Percentiles rank a stretch among this genome's conserved stretches.
phyloP scores from a whole-genome alignment of 345 rosid genomes.

The Brassica cretica region DNA sequence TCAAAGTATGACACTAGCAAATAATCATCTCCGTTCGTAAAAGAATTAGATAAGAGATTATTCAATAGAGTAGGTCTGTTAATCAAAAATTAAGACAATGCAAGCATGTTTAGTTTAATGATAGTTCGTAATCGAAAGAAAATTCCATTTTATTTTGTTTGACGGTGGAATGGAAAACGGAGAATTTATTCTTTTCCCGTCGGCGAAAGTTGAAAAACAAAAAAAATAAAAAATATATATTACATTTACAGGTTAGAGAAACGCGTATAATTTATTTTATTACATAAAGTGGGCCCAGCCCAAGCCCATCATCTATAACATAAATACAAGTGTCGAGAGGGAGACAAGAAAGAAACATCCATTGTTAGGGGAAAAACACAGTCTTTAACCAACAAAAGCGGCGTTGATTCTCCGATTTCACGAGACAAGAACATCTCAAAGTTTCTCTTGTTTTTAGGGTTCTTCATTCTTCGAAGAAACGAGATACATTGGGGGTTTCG shows the following conservation, averaged over 20 bases:
- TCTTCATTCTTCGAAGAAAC: background rate
- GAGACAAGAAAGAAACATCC: slow-evolving; percentile 33
- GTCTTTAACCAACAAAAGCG: slow-evolving; percentile 5
- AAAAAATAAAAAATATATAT: background rate
- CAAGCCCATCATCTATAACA: slow-evolving; percentile 36
- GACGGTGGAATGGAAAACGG: slow-evolving; percentile 36
- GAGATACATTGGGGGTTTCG: background rate
- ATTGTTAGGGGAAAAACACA: slow-evolving; percentile 2
- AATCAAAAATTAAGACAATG: background rate
- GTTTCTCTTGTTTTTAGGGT: background rate
- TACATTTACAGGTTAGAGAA: slow-evolving; percentile 30
- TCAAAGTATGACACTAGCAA: too few species aligned
- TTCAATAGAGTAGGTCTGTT: background rate
- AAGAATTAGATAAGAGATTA: too few species aligned
- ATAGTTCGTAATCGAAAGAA: background rate
- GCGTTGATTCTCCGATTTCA: slow-evolving; percentile 28
- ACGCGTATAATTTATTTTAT: slow-evolving; percentile 21
- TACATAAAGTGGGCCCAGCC: slow-evolving; percentile 28
- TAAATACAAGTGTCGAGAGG: slow-evolving; percentile 21
- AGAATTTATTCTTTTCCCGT: background rate
- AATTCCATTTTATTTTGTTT: slow-evolving; percentile 7
- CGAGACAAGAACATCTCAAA: slow-evolving; percentile 1
- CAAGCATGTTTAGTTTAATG: slow-evolving; percentile 8
- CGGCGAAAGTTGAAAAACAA: slow-evolving; percentile 30
- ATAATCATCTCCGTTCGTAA: too few species aligned